Evolutionary conservation across 2,329 filamentous ascomycete species (phyloP).

Genomic region (Thelonectria blattea): DNA sequence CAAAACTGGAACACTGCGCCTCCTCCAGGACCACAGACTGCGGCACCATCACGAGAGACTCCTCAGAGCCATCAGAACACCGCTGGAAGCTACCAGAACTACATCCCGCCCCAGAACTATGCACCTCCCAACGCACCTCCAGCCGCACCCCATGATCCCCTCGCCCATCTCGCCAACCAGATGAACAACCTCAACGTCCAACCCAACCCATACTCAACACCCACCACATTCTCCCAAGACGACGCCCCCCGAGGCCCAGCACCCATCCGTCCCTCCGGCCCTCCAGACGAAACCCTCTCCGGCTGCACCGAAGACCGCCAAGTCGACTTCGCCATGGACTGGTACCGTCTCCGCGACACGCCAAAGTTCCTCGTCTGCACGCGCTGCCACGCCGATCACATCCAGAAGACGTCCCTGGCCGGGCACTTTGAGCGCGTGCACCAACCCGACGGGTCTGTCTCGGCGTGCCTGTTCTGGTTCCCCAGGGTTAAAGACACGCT

Average conservation of each 20-base stretch:
- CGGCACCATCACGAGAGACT: background rate
- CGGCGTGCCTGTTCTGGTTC: slow-evolving; percentile 39
- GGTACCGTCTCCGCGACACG: slow-evolving; percentile 38
- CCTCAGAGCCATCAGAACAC: background rate
- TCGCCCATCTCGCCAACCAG: slow-evolving; percentile 22
- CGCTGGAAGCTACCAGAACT: background rate
- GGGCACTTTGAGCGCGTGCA: slow-evolving; percentile 38
- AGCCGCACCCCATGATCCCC: slow-evolving; percentile 9
- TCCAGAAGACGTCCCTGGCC: slow-evolving; percentile 41
- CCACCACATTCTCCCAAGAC: background rate
- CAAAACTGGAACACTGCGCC: background rate
- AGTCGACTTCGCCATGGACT: slow-evolving; percentile 41
- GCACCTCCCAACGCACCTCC: background rate
- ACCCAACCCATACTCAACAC: no score
- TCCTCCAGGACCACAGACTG: background rate
- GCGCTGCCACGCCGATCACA: slow-evolving; percentile 48
- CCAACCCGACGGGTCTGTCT: slow-evolving; percentile 39
- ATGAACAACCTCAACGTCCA: slow-evolving; percentile 28
- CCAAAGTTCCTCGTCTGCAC: slow-evolving; percentile 48
- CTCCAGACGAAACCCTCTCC: slow-evolving; percentile 31
- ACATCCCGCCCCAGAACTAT: background rate
- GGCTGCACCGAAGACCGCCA: slow-evolving; percentile 39
- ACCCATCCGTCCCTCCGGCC: slow-evolving; percentile 30
- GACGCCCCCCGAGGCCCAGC: slow-evolving; percentile 20
- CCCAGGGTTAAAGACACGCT: slow-evolving; percentile 44